Percentiles rank a stretch among this genome's conserved stretches.
These are phyloP conservation scores for Penicillium coprophilum DNA, from an alignment of 495 filamentous ascomycete genomes.

Conservation along the genomic window DNA sequence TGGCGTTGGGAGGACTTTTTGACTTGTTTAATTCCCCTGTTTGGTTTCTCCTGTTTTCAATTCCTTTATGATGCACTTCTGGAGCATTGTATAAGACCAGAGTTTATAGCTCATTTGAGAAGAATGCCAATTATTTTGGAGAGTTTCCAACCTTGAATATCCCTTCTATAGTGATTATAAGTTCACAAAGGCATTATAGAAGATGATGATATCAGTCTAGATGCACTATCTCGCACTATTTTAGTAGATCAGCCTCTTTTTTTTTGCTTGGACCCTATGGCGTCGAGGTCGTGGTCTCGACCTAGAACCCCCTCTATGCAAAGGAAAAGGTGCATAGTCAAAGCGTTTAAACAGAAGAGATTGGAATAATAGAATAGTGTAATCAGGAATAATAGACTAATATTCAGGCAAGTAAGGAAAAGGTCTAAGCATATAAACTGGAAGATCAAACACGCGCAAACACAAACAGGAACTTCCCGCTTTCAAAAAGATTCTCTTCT, in stretches of 20 bases:
- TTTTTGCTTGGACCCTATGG: conserved; percentile 13
- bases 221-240: background rate
- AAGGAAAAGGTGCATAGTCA: conserved; percentile 5
- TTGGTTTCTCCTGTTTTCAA: conserved; percentile 15
- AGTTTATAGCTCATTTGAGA: background rate
- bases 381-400: no score
- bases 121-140: conserved; percentile 7
- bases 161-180: no score
- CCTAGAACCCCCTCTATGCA: conserved; percentile 16
- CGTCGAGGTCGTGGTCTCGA: conserved; percentile 13
- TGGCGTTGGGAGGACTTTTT: conserved; percentile 34
- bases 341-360: conserved; percentile 1
- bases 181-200: conserved; percentile 11
- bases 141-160: conserved; percentile 1
- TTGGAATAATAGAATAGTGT: background rate
- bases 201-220: background rate
- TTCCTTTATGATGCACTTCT: conserved; percentile 8
- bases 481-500: conserved; percentile 30
- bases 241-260: conserved; percentile 2
- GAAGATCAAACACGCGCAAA: conserved; percentile 32
- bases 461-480: conserved; percentile 31
- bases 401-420: no score
- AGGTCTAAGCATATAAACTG: conserved; percentile 14
- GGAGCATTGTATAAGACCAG: conserved; percentile 3
- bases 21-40: conserved; percentile 23